phyloP scores from a whole-genome alignment of 202 grass and related monocot genomes.

The Carex arenaria region DNA sequence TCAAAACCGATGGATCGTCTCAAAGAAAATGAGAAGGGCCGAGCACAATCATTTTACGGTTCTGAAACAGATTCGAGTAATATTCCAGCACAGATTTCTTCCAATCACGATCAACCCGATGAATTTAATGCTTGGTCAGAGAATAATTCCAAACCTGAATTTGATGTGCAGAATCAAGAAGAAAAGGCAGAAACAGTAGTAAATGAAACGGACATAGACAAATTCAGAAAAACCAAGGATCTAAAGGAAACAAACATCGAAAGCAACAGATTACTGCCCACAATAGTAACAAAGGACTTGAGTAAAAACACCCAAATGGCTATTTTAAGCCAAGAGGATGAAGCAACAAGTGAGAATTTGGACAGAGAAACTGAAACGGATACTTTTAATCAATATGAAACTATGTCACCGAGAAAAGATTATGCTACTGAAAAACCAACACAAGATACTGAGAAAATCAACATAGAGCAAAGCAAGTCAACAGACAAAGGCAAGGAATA shows the following conservation, averaged over 20 bases:
- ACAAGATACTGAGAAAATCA: slow-evolving; percentile 13
- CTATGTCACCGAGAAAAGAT: slow-evolving; percentile 27
- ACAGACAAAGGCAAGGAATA: slow-evolving; percentile 33
- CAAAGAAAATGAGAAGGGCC: slow-evolving; percentile 17
- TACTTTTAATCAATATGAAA: slow-evolving; percentile 1
- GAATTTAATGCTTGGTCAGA: background rate
- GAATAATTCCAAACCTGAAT: slow-evolving; percentile 11
- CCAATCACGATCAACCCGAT: background rate
- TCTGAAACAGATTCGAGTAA: slow-evolving; percentile 20
- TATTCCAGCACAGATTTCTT: background rate
- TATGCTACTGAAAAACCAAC: slow-evolving; percentile 28
- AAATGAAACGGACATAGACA: background rate
- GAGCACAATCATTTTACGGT: slow-evolving; percentile 6
- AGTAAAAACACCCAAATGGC: background rate
- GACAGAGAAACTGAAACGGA: background rate
- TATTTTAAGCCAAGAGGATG: slow-evolving; percentile 1
- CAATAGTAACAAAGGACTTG: slow-evolving; percentile 11
- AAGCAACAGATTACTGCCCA: background rate
- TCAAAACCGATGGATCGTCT: slow-evolving; percentile 16
- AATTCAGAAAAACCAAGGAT: background rate
- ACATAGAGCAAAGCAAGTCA: slow-evolving; percentile 29
- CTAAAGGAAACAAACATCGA: slow-evolving; percentile 12
- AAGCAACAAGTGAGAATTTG: background rate
- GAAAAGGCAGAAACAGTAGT: slow-evolving; percentile 3
- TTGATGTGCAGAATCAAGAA: background rate